phyloP scores from a whole-genome alignment of 1,284 basidiomycete species.

The Agaricales sp. region DNA sequence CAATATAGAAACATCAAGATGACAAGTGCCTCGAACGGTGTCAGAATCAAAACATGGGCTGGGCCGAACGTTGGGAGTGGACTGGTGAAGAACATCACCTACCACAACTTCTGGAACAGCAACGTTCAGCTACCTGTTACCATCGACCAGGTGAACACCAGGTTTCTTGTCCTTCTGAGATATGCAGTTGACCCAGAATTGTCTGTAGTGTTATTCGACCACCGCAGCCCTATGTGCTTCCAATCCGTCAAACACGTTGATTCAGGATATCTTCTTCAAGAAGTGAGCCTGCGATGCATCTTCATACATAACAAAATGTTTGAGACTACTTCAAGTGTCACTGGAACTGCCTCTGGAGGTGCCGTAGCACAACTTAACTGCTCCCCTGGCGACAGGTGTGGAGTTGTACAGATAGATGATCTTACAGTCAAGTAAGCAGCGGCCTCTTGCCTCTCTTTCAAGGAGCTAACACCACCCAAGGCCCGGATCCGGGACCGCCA shows the following conservation, averaged over 20 bases:
- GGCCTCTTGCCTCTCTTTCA: neutral
- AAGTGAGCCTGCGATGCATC: slow-evolving; percentile 26
- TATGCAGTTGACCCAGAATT: neutral
- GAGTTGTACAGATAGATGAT: slow-evolving; percentile 37
- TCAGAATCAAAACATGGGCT: slow-evolving; percentile 60
- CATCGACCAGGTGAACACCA: slow-evolving; percentile 34
- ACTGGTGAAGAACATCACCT: slow-evolving; percentile 48
- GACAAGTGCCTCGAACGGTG: slow-evolving; percentile 52
- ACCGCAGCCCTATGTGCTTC: slow-evolving; percentile 31
- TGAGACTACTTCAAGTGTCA: slow-evolving; percentile 28
- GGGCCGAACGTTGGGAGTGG: slow-evolving; percentile 51
- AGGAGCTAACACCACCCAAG: slow-evolving; percentile 11
- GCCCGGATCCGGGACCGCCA: slow-evolving; percentile 23
- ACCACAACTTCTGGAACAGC: slow-evolving; percentile 34
- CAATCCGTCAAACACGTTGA: slow-evolving; percentile 42
- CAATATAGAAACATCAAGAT: slow-evolving; percentile 38
- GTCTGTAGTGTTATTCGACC: slow-evolving; percentile 42
- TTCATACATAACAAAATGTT: too few relatives aligned
- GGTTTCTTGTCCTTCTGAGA: neutral
- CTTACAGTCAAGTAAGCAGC: slow-evolving; percentile 29
- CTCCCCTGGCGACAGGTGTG: slow-evolving; percentile 42
- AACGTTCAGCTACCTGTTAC: slow-evolving; percentile 47
- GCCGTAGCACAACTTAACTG: slow-evolving; percentile 47
- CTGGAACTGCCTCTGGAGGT: slow-evolving; percentile 43
- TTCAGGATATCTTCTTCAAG: slow-evolving; percentile 40